These are phyloP conservation scores for Bolboschoenoplectus hybrid DNA, from an alignment of 202 grass and related monocot species.

Conservation along the genomic window DNA sequence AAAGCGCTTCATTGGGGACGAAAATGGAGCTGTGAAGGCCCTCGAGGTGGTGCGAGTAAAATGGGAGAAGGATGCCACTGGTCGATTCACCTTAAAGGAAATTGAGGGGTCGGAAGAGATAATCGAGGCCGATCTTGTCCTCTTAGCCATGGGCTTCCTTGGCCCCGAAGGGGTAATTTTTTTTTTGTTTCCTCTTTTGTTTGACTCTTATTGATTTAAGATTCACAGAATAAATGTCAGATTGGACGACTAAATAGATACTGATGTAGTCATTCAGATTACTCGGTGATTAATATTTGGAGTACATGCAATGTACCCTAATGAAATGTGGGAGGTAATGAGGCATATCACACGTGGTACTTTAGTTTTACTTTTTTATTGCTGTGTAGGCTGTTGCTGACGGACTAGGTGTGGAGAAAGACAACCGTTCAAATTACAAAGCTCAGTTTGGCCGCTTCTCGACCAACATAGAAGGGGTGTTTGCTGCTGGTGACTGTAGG, in stretches of 20 bases:
- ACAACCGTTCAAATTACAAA: constrained; percentile 90
- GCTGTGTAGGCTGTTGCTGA: constrained; percentile 67
- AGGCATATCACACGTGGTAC: background rate
- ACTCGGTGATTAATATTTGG: background rate
- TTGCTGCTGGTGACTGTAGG: constrained; percentile 89
- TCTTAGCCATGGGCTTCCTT: constrained; percentile 95
- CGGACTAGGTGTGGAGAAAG: constrained; percentile 71
- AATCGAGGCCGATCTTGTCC: constrained; percentile 86
- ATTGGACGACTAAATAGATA: background rate
- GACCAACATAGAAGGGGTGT: constrained; percentile 83
- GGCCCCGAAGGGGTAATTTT: constrained; percentile 81
- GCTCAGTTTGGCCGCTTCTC: constrained; percentile 82
- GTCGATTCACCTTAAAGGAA: constrained; percentile 70
- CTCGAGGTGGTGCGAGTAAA: constrained; percentile 73
- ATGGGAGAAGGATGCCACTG: constrained; percentile 68
- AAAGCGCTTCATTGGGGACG: constrained; percentile 79
- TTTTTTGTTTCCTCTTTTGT: constrained; percentile 27
- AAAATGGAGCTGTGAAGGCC: constrained; percentile 79
- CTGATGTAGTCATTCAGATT: too few relatives aligned
- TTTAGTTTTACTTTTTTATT: background rate
- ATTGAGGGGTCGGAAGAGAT: constrained; percentile 71
- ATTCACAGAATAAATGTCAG: constrained; percentile 16
- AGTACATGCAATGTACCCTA: background rate
- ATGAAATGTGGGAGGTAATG: background rate
- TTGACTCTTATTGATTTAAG: background rate